Evolutionary conservation across 345 rosid genomes (phyloP), one percentile per base, ranked within the genome.

Genomic region (Pseudoturritis turrita): DNA sequence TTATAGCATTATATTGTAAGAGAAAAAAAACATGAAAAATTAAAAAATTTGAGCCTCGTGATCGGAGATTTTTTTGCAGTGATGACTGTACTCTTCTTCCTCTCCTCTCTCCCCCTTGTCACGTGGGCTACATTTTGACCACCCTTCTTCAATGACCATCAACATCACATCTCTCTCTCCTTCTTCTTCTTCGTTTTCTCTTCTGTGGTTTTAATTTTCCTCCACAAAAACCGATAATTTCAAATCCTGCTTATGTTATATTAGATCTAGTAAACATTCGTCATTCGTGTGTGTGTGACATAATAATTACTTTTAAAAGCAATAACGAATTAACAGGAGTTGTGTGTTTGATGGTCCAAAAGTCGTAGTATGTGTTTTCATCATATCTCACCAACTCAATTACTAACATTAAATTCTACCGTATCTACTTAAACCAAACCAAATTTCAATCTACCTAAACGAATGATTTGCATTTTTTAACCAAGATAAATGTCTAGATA

Each of bases 121-220:
- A 76, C 75, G 79, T 76, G 79, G 79, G 75, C 75, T 76, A 55
- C 45, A 53, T 76, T 62, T 76, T 76, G 79, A 76, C 79, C 70
- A 75, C 40, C 72, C 64, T 68, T 68, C 74, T 50, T 61, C 57
- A 41, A 36, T 75, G 63, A 67, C 75, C 75, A 76, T 76, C 79
- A 44, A 53, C 70, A 75, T 76, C 79, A 70, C 70, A 44, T 62
- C 69, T 28, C 54, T 43, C 61, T 66, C 59, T 67, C 19, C 56
- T 37, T 57, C 70, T 31, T 64, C 15, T 45, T 43, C 44, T 36
- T 50, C 57, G 37, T 33, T 33, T 37, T 36, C 5, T 17, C 35
- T 28, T 62, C 21, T 50, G 10, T 31, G 10, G 5, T 15, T 23
- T 51, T 58, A 15, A 9, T 40, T 58, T 49, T 57, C 29, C 51